Evolutionary conservation across 352 stramenopile species (phyloP).

Genomic region (Phytopythium litorale): DNA sequence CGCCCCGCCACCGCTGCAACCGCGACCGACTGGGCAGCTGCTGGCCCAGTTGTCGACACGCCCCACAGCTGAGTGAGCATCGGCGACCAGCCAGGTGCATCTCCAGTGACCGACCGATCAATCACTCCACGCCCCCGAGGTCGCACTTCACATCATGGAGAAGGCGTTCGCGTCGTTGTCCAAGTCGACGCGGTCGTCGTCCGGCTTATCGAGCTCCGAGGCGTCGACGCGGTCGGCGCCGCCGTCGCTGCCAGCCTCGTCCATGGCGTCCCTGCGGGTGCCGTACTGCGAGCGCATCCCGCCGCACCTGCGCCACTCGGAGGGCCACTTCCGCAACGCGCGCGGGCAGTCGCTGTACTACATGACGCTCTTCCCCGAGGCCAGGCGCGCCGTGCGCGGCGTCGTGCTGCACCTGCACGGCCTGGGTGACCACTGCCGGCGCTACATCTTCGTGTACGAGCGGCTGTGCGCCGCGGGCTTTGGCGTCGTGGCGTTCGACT

Average conservation of each 20-base stretch:
- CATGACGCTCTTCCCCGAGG: conserved; percentile 35
- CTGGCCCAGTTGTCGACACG: too few relatives aligned
- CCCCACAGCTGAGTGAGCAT: too few relatives aligned
- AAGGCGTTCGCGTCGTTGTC: background rate
- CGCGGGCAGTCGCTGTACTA: conserved; percentile 43
- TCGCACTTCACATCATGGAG: background rate
- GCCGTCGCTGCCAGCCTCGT: background rate
- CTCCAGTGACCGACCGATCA: too few relatives aligned
- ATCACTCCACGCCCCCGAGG: too few relatives aligned
- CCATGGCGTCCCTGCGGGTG: background rate
- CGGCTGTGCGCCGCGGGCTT: conserved; percentile 36
- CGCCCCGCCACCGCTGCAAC: too few relatives aligned
- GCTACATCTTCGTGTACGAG: conserved; percentile 43
- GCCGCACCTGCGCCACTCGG: conserved; percentile 17
- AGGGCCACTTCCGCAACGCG: conserved; percentile 39
- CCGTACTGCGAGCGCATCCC: conserved; percentile 11
- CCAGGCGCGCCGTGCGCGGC: conserved; percentile 25
- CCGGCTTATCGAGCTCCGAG: background rate
- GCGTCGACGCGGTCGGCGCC: background rate
- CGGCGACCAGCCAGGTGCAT: too few relatives aligned
- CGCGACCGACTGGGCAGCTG: too few relatives aligned
- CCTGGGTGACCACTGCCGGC: conserved; percentile 52
- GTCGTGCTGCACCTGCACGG: conserved; percentile 54
- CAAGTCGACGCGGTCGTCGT: conserved; percentile 4
- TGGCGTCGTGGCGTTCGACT: conserved; percentile 49